Evolutionary conservation across 192 early-diverging fungal genomes (phyloP).

Genomic region (Umbelopsis sp.): DNA sequence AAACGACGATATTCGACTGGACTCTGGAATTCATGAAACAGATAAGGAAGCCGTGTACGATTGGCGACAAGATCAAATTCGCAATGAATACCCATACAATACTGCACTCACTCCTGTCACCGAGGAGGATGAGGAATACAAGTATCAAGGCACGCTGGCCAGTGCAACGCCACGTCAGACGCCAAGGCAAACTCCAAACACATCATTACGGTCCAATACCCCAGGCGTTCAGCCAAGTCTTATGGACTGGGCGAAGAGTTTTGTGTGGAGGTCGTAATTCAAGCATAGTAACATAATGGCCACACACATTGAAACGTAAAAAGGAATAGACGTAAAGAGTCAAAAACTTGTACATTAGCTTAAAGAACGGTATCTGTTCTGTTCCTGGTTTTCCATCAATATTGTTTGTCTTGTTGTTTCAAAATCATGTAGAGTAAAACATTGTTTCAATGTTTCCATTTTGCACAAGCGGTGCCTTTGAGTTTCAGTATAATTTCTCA

Average conservation of each 20-base stretch:
- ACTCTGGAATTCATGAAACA: slow-evolving; percentile 10
- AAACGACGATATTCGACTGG: slow-evolving; percentile 3
- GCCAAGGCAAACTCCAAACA: background rate
- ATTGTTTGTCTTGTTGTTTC: background rate
- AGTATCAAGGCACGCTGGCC: background rate
- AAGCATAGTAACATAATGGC: too few relatives aligned
- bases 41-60: slow-evolving; percentile 5
- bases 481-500: too few relatives aligned
- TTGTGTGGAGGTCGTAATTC: background rate
- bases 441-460: too few relatives aligned
- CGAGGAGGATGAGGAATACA: slow-evolving; percentile 6
- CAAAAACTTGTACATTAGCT: background rate
- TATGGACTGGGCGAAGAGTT: slow-evolving; percentile 14
- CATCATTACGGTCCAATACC: slow-evolving; percentile 4
- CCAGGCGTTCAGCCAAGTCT: background rate
- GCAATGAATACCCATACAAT: background rate
- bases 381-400: background rate
- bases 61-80: background rate
- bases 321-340: background rate
- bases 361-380: background rate
- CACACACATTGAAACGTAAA: background rate
- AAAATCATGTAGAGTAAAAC: background rate
- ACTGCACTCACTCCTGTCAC: background rate
- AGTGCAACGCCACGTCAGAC: background rate
- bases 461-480: too few relatives aligned